Evolutionary conservation across 805 yeast species (phyloP).

Genomic region (Kuraishia cidri): DNA sequence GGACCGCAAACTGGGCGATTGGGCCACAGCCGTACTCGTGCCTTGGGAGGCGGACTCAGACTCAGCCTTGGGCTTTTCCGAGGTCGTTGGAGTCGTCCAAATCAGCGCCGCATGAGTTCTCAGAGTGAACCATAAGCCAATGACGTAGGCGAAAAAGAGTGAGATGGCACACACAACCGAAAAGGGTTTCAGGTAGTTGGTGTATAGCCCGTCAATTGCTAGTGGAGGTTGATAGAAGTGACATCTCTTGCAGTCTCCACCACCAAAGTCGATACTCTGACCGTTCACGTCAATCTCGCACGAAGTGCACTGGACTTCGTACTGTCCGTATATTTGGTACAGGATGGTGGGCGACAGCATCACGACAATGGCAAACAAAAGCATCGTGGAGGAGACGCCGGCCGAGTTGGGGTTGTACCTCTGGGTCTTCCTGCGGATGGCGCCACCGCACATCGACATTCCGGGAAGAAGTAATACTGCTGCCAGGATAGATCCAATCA

Average conservation of each 20-base stretch:
- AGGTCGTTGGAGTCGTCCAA: slow-evolving; percentile 66
- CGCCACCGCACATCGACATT: slow-evolving; percentile 96
- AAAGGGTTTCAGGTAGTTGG: slow-evolving; percentile 69
- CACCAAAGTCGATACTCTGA: slow-evolving; percentile 7
- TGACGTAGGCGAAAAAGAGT: slow-evolving; percentile 73
- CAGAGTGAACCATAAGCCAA: slow-evolving; percentile 88
- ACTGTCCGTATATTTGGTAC: slow-evolving; percentile 84
- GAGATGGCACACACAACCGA: slow-evolving; percentile 72
- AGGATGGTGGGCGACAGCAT: slow-evolving; percentile 90
- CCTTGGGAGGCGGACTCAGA: not conserved
- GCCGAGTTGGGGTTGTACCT: slow-evolving; percentile 94
- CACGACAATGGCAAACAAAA: slow-evolving; percentile 80
- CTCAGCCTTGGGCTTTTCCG: slow-evolving; percentile 19
- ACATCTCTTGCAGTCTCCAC: slow-evolving; percentile 55
- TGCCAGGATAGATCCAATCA: slow-evolving; percentile 89
- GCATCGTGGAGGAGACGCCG: slow-evolving; percentile 94
- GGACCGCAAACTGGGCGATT: slow-evolving; percentile 1
- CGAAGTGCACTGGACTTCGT: slow-evolving; percentile 62
- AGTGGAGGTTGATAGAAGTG: slow-evolving; percentile 73
- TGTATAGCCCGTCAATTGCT: slow-evolving; percentile 58
- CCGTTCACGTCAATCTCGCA: slow-evolving; percentile 24
- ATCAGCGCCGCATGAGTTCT: slow-evolving; percentile 95
- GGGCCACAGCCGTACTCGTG: not conserved
- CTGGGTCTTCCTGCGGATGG: slow-evolving; percentile 85
- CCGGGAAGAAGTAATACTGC: slow-evolving; percentile 92